Base-by-base conservation (phyloP, 202 grass and related monocot genomes). In the Bolboschoenoplectus hybrid region DNA sequence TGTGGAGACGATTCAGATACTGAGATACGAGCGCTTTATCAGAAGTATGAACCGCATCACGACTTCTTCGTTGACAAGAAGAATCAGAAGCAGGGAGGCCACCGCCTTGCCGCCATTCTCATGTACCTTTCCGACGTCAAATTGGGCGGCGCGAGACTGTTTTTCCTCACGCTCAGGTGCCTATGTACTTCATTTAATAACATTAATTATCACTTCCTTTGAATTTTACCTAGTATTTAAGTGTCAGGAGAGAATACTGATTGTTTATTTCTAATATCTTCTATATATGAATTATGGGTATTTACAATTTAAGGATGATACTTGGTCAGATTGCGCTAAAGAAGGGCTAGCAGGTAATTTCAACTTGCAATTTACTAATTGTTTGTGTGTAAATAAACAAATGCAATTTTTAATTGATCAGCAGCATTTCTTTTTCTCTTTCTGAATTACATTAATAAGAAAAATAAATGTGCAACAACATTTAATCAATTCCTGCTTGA, bases 41-140 rank as follows among this genome's bases (percentile, higher is more conserved):
- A 97, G 67, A 97, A 97, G 65, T 97, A 97, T 39, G 93, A 97
- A 44, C 89, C 95, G n/a, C 95, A 97, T 87, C 93, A 67, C 63
- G 93, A 95, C 86, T 95, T 89, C 64, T 93, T 95, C 82, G 82
- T 89, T 60, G 93, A 97, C 71, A 88, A 89, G 89, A 89, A 84
- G 11, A 97, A 95, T 85, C 88, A 91, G 89, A 88, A 62, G 51
- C 88, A 80, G 0, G 93, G 93, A 17, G 93, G 93, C 1, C 91
- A 93, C 81, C 91, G 93, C 20, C 85, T 90, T 7, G 87, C 90
- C 11, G 95, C 95, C 50, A 87, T 97, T 79, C 87, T 93, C n/a
- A 95, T 97, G 91, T 97, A 97, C 75, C 81, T 97, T 34, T 93
- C 89, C 81, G 81, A 91, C 66, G 84, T 97, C 50, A 78, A 82